phyloP scores from a whole-genome alignment of 352 stramenopile species.

The Thalassiosira hispida region DNA sequence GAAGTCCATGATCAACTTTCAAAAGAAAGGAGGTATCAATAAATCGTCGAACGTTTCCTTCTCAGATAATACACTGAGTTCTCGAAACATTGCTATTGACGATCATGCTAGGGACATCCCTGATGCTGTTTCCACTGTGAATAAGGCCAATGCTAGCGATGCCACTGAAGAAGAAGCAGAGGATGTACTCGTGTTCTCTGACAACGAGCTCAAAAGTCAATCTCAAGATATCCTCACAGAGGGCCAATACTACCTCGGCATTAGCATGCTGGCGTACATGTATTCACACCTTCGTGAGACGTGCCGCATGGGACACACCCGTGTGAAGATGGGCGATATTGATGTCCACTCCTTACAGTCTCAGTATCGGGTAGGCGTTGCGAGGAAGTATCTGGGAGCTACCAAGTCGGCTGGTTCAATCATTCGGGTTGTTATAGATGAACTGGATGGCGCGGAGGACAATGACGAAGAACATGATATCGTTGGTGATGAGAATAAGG shows the following conservation, averaged over 20 bases:
- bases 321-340: constrained; percentile 35
- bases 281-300: constrained; percentile 39
- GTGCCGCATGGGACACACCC: constrained; percentile 34
- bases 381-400: constrained; percentile 14
- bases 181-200: constrained; percentile 22
- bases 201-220: not conserved
- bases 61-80: constrained; percentile 3
- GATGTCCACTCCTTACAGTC: constrained; percentile 27
- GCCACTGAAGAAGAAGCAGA: not conserved
- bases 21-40: constrained; percentile 2
- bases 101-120: not conserved
- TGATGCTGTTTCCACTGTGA: not conserved
- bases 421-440: constrained; percentile 39
- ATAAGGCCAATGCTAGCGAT: not conserved
- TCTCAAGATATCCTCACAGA: constrained; percentile 37
- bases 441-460: constrained; percentile 20
- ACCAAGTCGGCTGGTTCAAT: constrained; percentile 43
- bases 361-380: constrained; percentile 8
- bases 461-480: constrained; percentile 35
- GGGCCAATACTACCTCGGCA: constrained; percentile 47
- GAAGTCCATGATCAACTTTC: constrained; percentile 13
- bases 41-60: not conserved
- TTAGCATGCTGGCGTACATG: constrained; percentile 47
- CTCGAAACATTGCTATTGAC: not conserved
- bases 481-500: constrained; percentile 17